Evolutionary conservation across 1,284 basidiomycete genomes (phyloP).

Genomic region (Irpex sp.): DNA sequence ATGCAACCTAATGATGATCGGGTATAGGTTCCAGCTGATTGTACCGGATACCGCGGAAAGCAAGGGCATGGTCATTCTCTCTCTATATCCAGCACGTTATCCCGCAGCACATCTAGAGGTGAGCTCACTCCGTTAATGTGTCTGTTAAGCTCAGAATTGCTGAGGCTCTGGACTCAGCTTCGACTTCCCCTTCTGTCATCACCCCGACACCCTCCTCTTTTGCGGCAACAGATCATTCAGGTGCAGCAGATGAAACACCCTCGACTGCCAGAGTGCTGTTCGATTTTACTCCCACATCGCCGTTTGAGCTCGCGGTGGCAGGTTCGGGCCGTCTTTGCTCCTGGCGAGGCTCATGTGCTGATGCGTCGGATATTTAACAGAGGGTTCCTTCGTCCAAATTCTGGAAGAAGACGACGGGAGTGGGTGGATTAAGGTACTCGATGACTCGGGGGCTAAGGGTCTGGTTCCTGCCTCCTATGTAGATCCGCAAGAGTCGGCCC

Average conservation of each 20-base stretch:
- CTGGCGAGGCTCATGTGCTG: constrained; percentile 12
- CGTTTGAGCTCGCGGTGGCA: constrained; percentile 67
- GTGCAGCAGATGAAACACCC: constrained; percentile 38
- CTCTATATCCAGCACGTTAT: constrained; percentile 26
- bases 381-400: constrained; percentile 56
- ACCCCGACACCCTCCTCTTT: constrained; percentile 54
- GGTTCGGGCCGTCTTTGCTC: constrained; percentile 36
- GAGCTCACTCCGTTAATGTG: constrained; percentile 2
- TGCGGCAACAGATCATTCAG: constrained; percentile 35
- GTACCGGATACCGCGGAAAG: constrained; percentile 33
- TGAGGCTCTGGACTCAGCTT: constrained; percentile 10
- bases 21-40: constrained; percentile 71
- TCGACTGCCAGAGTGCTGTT: constrained; percentile 62
- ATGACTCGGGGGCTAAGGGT: constrained; percentile 55
- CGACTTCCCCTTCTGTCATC: constrained; percentile 16
- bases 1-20: background rate
- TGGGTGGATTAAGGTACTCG: constrained; percentile 79
- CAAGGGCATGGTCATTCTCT: constrained; percentile 15
- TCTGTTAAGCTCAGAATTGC: background rate
- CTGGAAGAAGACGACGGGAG: constrained; percentile 78
- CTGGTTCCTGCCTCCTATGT: constrained; percentile 80
- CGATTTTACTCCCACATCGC: constrained; percentile 66
- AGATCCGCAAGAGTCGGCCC: constrained; percentile 32
- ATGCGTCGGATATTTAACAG: constrained; percentile 31
- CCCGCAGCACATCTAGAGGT: constrained; percentile 28